Conservation (phyloP, 495 filamentous ascomycete species). For the Aspergillus olivimuriae region DNA sequence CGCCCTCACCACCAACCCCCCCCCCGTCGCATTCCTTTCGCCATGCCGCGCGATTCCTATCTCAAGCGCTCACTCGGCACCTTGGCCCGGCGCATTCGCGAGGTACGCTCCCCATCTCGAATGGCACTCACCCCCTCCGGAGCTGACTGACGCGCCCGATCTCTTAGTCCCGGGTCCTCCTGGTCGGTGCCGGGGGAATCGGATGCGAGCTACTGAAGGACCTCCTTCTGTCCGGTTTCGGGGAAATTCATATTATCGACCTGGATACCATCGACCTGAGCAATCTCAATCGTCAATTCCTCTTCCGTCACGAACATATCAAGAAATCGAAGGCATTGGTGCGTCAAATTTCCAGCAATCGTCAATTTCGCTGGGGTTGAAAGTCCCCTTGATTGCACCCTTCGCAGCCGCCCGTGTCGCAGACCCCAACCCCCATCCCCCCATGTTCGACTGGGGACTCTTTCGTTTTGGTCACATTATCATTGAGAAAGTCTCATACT, state of each 20-base stretch:
- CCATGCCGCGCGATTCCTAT: conserved; percentile 50
- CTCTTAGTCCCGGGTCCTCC: conserved; percentile 72
- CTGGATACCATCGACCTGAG: conserved; percentile 97
- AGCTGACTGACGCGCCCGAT: conserved; percentile 5
- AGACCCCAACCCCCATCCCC: too few species aligned
- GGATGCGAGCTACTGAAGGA: conserved; percentile 98
- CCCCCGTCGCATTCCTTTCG: not conserved
- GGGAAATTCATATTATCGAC: conserved; percentile 92
- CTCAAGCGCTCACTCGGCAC: conserved; percentile 57
- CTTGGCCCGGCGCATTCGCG: conserved; percentile 55
- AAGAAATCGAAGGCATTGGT: conserved; percentile 96
- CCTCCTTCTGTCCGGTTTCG: conserved; percentile 87
- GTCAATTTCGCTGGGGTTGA: too few species aligned
- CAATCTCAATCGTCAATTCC: conserved; percentile 96
- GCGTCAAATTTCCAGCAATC: conserved; percentile 30
- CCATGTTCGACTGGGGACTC: too few species aligned
- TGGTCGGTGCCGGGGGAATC: conserved; percentile 96
- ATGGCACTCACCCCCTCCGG: not conserved
- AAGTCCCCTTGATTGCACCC: conserved; percentile 3
- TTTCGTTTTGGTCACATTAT: too few species aligned
- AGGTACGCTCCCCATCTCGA: conserved; percentile 40
- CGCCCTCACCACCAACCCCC: not conserved
- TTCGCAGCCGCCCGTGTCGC: not conserved
- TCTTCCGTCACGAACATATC: conserved; percentile 96
- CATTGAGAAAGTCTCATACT: too few species aligned